phyloP scores from a whole-genome alignment of 208 protist species.

The Acanthamoeba sp. region DNA sequence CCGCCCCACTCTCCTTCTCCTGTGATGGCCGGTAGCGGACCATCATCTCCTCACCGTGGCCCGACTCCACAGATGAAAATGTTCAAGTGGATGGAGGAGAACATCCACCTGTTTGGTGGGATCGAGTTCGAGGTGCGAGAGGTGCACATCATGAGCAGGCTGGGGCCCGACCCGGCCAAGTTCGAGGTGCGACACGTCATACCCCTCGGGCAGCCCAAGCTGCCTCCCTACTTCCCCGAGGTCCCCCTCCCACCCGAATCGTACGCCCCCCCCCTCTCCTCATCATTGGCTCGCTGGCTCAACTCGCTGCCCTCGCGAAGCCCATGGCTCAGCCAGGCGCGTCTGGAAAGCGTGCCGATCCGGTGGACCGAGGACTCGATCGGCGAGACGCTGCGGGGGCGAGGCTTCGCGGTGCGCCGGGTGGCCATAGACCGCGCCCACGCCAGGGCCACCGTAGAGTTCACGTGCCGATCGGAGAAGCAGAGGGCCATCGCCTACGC shows the following conservation, averaged over 20 bases:
- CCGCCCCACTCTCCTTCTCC: background rate
- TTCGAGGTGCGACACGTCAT: constrained; percentile 4
- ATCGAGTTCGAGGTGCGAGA: constrained; percentile 18
- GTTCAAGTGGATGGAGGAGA: constrained; percentile 25
- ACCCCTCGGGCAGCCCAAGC: background rate
- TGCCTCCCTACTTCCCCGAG: constrained; percentile 1
- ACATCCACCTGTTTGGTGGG: background rate
- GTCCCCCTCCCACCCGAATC: background rate
- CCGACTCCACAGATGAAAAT: background rate
- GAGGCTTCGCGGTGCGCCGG: background rate
- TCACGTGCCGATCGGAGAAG: background rate
- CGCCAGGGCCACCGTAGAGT: background rate
- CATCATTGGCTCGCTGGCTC: background rate
- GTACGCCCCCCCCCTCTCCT: background rate
- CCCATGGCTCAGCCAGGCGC: background rate
- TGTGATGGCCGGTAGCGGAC: too few species aligned
- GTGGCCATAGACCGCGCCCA: background rate
- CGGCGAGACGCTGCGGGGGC: background rate
- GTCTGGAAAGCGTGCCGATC: background rate
- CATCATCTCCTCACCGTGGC: background rate
- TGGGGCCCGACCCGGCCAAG: background rate
- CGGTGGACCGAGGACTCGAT: background rate
- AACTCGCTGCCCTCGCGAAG: background rate
- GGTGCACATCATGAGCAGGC: background rate
- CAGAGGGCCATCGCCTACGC: background rate